Evolutionary conservation across 495 filamentous ascomycete species (phyloP).

Genomic region (Penicillium angulare): DNA sequence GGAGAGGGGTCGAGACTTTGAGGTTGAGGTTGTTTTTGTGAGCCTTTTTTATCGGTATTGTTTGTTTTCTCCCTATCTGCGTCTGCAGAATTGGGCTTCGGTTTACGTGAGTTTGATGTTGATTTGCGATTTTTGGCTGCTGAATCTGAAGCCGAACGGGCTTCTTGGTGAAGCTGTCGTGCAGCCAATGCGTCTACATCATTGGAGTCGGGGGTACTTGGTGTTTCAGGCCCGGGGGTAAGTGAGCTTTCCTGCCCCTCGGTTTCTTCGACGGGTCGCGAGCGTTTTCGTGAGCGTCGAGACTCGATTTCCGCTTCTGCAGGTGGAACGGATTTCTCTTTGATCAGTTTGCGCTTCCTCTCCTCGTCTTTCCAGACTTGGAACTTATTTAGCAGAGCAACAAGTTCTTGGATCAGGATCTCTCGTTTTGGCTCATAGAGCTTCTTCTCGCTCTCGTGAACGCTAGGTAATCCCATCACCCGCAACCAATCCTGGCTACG

Average conservation of each 20-base stretch:
- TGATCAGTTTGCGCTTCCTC: slow-evolving; percentile 70
- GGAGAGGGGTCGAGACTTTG: slow-evolving; percentile 8
- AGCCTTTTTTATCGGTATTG: slow-evolving; percentile 21
- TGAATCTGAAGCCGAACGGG: slow-evolving; percentile 45
- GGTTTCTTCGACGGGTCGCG: slow-evolving; percentile 12
- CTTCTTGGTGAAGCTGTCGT: slow-evolving; percentile 72
- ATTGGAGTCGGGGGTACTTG: slow-evolving; percentile 57
- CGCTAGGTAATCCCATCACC: slow-evolving; percentile 85
- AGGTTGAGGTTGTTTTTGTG: slow-evolving; percentile 32
- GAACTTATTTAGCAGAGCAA: slow-evolving; percentile 81
- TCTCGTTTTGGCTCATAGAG: slow-evolving; percentile 81
- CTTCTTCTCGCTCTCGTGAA: slow-evolving; percentile 79
- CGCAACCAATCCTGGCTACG: slow-evolving; percentile 91
- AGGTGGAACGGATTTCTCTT: slow-evolving; percentile 52
- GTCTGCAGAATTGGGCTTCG: slow-evolving; percentile 10
- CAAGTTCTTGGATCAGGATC: slow-evolving; percentile 78
- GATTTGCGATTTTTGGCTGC: slow-evolving; percentile 31
- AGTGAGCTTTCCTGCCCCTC: slow-evolving; percentile 18
- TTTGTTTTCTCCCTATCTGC: slow-evolving; percentile 2
- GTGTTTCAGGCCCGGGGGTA: slow-evolving; percentile 27
- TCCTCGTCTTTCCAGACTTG: slow-evolving; percentile 85
- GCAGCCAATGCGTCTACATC: slow-evolving; percentile 74
- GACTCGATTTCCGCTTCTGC: slow-evolving; percentile 11
- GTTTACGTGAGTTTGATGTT: slow-evolving; percentile 11
- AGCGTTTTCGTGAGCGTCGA: slow-evolving; percentile 26